These are phyloP conservation scores for Thraustochytrium striatum DNA, from an alignment of 352 stramenopile genomes.

Conservation along the genomic window DNA sequence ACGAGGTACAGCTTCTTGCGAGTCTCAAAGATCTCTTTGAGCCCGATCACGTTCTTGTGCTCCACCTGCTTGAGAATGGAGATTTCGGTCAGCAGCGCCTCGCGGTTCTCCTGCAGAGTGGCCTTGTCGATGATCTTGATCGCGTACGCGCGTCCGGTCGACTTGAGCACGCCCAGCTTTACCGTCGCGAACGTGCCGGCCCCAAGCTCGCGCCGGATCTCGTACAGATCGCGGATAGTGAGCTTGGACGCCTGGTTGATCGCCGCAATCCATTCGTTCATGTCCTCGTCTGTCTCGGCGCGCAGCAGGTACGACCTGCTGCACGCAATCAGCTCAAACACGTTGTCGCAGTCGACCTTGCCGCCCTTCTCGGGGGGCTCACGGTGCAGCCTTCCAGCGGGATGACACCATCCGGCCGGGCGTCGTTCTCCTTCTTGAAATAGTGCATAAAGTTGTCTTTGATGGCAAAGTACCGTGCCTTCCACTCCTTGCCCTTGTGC, in stretches of 20 bases:
- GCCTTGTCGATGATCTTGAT: slow-evolving; percentile 52
- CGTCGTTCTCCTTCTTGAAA: slow-evolving; percentile 42
- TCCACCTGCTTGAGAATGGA: slow-evolving; percentile 50
- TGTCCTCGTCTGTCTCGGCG: slow-evolving; percentile 8
- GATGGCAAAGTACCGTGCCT: slow-evolving; percentile 38
- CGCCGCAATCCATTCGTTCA: slow-evolving; percentile 11
- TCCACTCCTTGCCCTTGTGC: slow-evolving; percentile 50
- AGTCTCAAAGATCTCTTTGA: slow-evolving; percentile 56
- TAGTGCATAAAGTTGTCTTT: slow-evolving; percentile 50
- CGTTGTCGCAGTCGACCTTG: slow-evolving; percentile 46
- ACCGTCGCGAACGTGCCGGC: slow-evolving; percentile 47
- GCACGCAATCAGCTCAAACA: slow-evolving; percentile 48
- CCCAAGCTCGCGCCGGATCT: slow-evolving; percentile 42
- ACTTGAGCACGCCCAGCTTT: slow-evolving; percentile 51
- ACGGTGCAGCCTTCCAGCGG: slow-evolving; percentile 40
- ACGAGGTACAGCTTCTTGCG: slow-evolving; percentile 78
- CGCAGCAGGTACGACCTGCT: slow-evolving; percentile 45
- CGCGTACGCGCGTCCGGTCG: slow-evolving; percentile 36
- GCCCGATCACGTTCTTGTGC: slow-evolving; percentile 46
- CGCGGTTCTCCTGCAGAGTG: slow-evolving; percentile 43
- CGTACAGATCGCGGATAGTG: slow-evolving; percentile 40
- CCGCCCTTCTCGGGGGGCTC: slow-evolving; percentile 26
- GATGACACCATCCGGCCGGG: slow-evolving; percentile 39
- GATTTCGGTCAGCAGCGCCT: slow-evolving; percentile 48
- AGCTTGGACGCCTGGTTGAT: slow-evolving; percentile 46